Evolutionary conservation across 2,329 filamentous ascomycete species (phyloP), one percentile per base, ranked within the genome.

Genomic region (Fusarium longipes): DNA sequence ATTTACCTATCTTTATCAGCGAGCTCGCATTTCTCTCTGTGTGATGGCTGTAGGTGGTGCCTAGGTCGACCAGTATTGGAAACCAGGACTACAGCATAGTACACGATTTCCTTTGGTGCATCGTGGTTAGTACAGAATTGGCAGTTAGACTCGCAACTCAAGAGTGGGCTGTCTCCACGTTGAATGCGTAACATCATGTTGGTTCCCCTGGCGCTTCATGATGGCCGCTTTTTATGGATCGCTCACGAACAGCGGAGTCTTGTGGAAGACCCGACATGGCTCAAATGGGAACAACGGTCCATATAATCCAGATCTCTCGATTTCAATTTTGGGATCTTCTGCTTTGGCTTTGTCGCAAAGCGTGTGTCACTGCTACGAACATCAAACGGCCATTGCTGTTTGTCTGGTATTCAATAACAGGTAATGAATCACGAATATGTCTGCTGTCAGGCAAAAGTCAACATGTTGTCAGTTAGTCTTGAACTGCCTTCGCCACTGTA

Each of bases 181-280:
- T 48, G 40, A 38, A 68, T 68, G 65, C 61, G 55, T 40, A 68
- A 62, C 65, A 68, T 66, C 48, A 38, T 48, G 51, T 57, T 43
- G 40, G 27, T 65, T 45, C 45, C 44, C 64, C 58, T 59, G 39
- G 42, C 27, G 25, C 25, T 27, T 43, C n/a, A 47, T 24, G 45
- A 57, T 51, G 54, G 58, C 40, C 58, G 20, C 65, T 58, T 39
- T 39, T 61, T 36, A 61, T 56, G 51, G 61, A 57, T 49, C 43
- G 36, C 45, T 32, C 22, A n/a, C 39, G 60, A 48, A 57, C 57
- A 48, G 65, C 63, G 65, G 63, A 65, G 53, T 48, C 35, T 36
- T 22, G 44, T 27, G 48, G 58, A 39, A 57, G 43, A 57, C 39
- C 64, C 45, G 49, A 50, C 30, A 38, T 45, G 38, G 25, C 33